Evolutionary conservation across 768 basidiomycete species (phyloP), one percentile per base, ranked within the genome.

Genomic region (Amanita phalloides): DNA sequence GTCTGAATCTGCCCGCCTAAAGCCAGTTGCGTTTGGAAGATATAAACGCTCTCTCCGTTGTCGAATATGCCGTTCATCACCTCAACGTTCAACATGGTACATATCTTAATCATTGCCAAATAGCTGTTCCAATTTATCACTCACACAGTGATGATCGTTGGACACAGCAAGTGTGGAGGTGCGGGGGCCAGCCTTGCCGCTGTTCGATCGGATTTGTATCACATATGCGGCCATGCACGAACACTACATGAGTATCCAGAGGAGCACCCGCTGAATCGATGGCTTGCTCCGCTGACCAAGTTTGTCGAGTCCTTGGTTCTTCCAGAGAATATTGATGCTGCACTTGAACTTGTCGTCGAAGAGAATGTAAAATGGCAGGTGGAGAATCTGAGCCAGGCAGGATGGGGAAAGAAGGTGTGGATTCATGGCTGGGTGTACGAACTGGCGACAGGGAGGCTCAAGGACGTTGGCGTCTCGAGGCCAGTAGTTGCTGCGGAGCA

Each of bases 91-190:
- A 84, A 68, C 86, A 93, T 72, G 79, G 90, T 90, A 64, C 64
- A 73, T 78, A 59, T 54, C 62, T 60, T 63, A 28, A 46, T 54
- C 48, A 52, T 55, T 45, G 50, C 20, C 53, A 33, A 4, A 48
- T 56, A 54, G 9, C 56, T 55, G 61, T 68, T 61, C 69, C 64
- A 68, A 70, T 64, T 64, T 55, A 58, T 41, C 26, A 45, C 49
- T 7, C 52, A 48, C 49, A 60, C 56, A 90, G 88, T 94, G 54
- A 70, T 90, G 55, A 69, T 94, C 58, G 86, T 84, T 23, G 91
- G 91, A 14, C 91, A 95, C 63, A 81, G 84, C 9, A 71, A 79
- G 51, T 95, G 91, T 62, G 91, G 89, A 50, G 91, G 91, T 48
- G 85, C 78, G 3, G 63, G 68, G 0, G 81, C 83, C 4, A 79